Base-by-base conservation (phyloP, 225 moss, liverwort and hornwort genomes). In the Pseudisothecium myosuroides region DNA sequence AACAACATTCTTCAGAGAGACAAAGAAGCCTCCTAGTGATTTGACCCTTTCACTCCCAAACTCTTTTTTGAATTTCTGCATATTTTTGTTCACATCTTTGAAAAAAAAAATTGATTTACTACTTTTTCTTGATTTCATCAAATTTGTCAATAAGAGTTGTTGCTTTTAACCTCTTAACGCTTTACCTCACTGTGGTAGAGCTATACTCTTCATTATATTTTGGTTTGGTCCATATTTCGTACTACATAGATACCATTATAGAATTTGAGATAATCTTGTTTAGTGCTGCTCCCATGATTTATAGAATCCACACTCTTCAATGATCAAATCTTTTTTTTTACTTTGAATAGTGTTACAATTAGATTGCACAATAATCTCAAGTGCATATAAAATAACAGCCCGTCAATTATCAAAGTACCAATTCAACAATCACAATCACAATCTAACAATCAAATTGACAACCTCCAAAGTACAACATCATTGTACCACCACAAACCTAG, bases 171-270 rank as follows among this genome's bases (percentile, higher is more conserved):
- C 15, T 9, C 4, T 21, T 34, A 20, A 21, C 0, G 3, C 37
- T 37, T 2, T 6, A 0, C 37, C n/a, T 67, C 22, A 37, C 22
- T 66, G 37, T 0, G 2, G 20, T 6, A 66, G 1, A 18, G 65
- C 18, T 65, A 36, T 1, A 65, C 10, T 65, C 65, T 6, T 65
- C 10, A 65, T 13, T 68, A 7, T n/a, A 13, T 37, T n/a, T n/a
- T 68, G 2, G 22, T n/a, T 4, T 23, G 23, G 68, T 23, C 4
- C 13, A 39, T 4, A n/a, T n/a, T n/a, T n/a, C n/a, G n/a, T n/a
- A 39, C 13, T 13, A 67, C 21, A 22, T 68, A 2, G 23, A 22
- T 14, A 69, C 2, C 4, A 69, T 39, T 39, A 24, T 14, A 39
- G 8, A 24, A 37, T 41, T 69, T 39, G 24, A 41, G 3, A 69